These are phyloP conservation scores for Mycena filopes DNA, from an alignment of 768 basidiomycete species.

Conservation along the genomic window DNA sequence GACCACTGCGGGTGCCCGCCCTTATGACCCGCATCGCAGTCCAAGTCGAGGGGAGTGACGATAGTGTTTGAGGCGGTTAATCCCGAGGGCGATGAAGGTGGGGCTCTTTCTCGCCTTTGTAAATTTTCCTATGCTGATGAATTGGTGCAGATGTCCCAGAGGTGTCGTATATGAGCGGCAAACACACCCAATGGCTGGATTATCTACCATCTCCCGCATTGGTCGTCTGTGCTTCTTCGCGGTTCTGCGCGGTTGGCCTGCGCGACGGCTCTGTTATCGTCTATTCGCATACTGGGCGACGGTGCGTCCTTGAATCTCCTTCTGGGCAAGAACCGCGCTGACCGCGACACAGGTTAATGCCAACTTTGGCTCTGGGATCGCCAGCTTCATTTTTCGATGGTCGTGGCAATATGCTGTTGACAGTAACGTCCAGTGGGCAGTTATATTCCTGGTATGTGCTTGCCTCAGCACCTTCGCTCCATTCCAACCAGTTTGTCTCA, in stretches of 20 bases:
- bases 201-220: conserved; percentile 84
- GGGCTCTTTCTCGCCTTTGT: conserved; percentile 35
- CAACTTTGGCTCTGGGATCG: conserved; percentile 77
- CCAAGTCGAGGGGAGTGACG: conserved; percentile 72
- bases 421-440: conserved; percentile 77
- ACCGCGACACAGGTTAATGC: conserved; percentile 70
- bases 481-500: background rate
- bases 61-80: conserved; percentile 84
- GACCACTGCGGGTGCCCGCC: conserved; percentile 68
- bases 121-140: conserved; percentile 4
- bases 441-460: conserved; percentile 78
- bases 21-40: conserved; percentile 69
- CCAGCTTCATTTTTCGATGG: conserved; percentile 77
- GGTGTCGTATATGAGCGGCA: conserved; percentile 69
- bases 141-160: conserved; percentile 66
- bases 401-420: conserved; percentile 70
- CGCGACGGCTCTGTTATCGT: conserved; percentile 85
- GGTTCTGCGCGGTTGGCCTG: conserved; percentile 80
- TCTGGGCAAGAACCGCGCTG: conserved; percentile 4
- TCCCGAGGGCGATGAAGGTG: conserved; percentile 68
- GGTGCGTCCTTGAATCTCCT: conserved; percentile 57
- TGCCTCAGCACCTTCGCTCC: background rate
- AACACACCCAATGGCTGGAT: conserved; percentile 89
- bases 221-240: conserved; percentile 67
- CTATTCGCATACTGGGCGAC: conserved; percentile 86